A percentile compares a stretch with the other conserved stretches of the same genome.
phyloP scores from a whole-genome alignment of 306 rosid species.

The Pyrus communis region DNA sequence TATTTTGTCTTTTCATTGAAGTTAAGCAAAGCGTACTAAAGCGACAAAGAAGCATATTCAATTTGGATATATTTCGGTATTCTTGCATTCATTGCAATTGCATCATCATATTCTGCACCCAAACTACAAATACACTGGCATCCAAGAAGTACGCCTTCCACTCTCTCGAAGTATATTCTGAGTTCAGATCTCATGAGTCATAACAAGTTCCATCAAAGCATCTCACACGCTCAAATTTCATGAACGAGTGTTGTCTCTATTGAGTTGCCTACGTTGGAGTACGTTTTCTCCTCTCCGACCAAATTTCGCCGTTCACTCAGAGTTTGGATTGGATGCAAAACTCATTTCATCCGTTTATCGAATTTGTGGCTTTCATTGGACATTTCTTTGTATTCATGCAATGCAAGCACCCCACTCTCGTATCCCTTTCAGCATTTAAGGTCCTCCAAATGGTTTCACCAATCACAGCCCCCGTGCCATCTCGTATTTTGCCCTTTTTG shows the following conservation, averaged over 20 bases:
- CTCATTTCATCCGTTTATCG: background rate
- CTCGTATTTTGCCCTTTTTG: background rate
- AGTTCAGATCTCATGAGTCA: no score
- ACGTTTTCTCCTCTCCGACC: background rate
- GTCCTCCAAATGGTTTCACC: background rate
- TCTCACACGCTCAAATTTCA: no score
- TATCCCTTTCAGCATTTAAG: constrained; percentile 3
- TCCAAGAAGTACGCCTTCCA: no score
- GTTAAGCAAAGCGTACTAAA: background rate
- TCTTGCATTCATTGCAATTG: background rate
- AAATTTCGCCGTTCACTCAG: background rate
- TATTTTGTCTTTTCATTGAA: background rate
- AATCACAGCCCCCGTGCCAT: background rate
- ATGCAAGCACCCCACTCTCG: background rate
- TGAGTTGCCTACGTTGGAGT: no score
- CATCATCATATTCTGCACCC: background rate
- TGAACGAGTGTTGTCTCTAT: no score
- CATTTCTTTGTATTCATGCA: background rate
- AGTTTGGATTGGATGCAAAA: background rate
- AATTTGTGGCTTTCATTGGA: constrained; percentile 6
- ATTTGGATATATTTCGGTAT: background rate
- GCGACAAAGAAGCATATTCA: background rate
- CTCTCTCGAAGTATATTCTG: no score
- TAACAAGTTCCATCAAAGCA: no score
- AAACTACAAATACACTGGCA: background rate